phyloP scores from a whole-genome alignment of 768 basidiomycete genomes.

The Cubamyces sp. region DNA sequence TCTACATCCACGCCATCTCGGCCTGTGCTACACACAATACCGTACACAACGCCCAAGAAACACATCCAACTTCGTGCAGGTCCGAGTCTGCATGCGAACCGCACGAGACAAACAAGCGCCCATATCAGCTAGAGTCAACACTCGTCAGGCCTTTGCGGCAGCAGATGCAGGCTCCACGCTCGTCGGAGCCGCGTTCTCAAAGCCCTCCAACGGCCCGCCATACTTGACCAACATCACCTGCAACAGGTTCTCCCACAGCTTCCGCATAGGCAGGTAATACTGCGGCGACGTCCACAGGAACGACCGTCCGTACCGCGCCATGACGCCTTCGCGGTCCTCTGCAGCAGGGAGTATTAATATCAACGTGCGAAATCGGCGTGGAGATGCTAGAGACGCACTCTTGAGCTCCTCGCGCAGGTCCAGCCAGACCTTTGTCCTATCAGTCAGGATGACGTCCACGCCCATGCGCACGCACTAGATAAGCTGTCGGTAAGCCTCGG shows the following conservation, averaged over 20 bases:
- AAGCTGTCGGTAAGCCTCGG: not conserved
- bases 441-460: constrained; percentile 78
- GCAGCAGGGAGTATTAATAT: constrained; percentile 1
- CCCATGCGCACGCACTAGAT: constrained; percentile 72
- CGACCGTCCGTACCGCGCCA: constrained; percentile 52
- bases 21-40: not conserved
- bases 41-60: not conserved
- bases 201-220: constrained; percentile 18
- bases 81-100: not conserved
- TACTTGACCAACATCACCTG: constrained; percentile 7
- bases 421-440: constrained; percentile 70
- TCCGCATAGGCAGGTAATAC: constrained; percentile 55
- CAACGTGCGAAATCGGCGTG: too few relatives aligned
- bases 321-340: constrained; percentile 68
- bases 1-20: not conserved
- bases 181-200: not conserved
- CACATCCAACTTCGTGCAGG: not conserved
- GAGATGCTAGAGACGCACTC: constrained; percentile 43
- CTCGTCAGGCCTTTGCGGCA: constrained; percentile 13
- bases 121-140: not conserved
- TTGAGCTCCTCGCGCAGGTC: constrained; percentile 61
- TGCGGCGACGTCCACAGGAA: constrained; percentile 71
- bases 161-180: constrained; percentile 1
- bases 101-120: not conserved
- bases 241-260: constrained; percentile 9